Evolutionary conservation across 148 eudicot genomes (phyloP), one percentile per base, ranked within the genome.

Genomic region (Spergularia bocconei): DNA sequence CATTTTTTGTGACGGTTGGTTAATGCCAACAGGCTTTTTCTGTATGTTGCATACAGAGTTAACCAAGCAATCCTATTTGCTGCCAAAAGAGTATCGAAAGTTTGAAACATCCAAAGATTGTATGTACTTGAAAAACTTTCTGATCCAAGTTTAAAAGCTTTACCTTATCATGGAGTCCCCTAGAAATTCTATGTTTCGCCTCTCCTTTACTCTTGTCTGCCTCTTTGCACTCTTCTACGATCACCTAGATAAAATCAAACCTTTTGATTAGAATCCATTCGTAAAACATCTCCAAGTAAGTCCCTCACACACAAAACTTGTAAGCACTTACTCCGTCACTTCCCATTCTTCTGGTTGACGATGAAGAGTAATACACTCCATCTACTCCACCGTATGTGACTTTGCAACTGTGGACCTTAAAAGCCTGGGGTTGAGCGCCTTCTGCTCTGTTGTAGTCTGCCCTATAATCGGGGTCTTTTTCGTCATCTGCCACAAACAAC

Each of bases 151-250:
- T n/a, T n/a, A n/a, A n/a, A 29, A 29, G 36, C 36, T 29, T 29
- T 82, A 92, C 98, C 98, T 91, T 93, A 65, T 91, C 88, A 67
- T 88, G 81, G 70, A 93, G 82, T 79, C 98, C 98, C 81, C 89
- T 85, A 7, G 97, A 93, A 63, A 93, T 73, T 78, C 90, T 85
- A 70, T 93, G 98, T 21, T 86, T 77, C 71, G 98, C 98, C 85
- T 91, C 83, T 57, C 97, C 97, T 14, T 85, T 93, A 15, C 85
- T 89, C 75, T 29, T 86, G 85, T 93, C 91, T 29, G 98, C 97
- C 80, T 88, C 90, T 79, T 85, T 91, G 84, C 88, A 82, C 77
- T 93, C 97, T 77, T 93, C 98, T 70, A 88, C 62, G 51, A 90
- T 79, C 76, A 80, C 85, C 98, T 93, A 72, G 20, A 63, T 38